Evolutionary conservation across 2,329 filamentous ascomycete species (phyloP), one percentile per base, ranked within the genome.

Genomic region (Nemania sp.): DNA sequence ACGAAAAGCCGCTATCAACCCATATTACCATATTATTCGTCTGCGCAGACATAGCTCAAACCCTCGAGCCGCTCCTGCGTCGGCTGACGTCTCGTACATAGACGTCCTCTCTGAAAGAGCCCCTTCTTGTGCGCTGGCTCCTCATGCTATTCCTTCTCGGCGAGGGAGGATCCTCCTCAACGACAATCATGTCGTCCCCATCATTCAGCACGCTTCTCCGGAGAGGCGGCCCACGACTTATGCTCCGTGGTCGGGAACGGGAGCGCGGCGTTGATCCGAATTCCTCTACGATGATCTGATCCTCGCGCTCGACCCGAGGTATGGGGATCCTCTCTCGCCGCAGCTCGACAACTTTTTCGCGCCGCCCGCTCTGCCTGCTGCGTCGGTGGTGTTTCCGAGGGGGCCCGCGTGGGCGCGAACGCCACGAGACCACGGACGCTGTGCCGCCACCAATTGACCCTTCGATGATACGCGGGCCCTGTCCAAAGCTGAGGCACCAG

Each of bases 101-200:
- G 52, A 68, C 52, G 17, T 70, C 67, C 39, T 74, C 65, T 37
- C 64, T 54, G 41, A 67, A 69, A 4, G 60, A 48, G 26, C 63
- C 63, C 36, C 65, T 65, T 33, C 60, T 53, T 24, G 63, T 58
- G 15, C 58, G 54, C 39, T 59, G 57, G 31, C 62, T 61, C 33
- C 59, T 44, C 42, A 61, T 59, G 42, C 68, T 69, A 43, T 64
- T 64, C 24, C 64, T 52, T 52, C 64, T 60, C 30, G 64, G 60
- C 23, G 70, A 66, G 44, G 69, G 66, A 22, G 61, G 63, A 46
- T 73, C 72, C 61, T 73, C 71, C 30, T 71, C 60, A 8, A 74
- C 70, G 2, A 74, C 58, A 14, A 73, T 68, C 68, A 73, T 66
- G 66, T 78, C 75, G 39, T 68, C 66, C 9, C 70, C 68, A 26